Evolutionary conservation across 2,329 filamentous ascomycete genomes (phyloP), one percentile per base, ranked within the genome.

Genomic region (Purpureocillium takamizusanense): DNA sequence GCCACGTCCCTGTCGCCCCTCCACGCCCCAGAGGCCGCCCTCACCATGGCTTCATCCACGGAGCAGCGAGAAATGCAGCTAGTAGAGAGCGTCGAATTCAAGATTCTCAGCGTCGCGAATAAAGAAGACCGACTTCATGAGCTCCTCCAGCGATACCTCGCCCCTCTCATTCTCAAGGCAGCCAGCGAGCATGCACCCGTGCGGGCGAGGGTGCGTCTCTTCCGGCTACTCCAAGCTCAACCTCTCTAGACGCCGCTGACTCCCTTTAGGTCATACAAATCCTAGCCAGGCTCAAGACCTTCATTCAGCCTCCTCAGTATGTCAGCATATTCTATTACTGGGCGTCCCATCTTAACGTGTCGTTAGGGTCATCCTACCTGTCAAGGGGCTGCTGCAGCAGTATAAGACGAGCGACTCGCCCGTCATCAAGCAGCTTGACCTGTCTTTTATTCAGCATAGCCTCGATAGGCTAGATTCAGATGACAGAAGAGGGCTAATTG

Each of bases 401-500:
- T 95, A 94, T 70, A 94, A 94, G 59, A 53, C 85, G 16, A 78
- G 77, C 29, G 70, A 78, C 30, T 82, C 81, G 11, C 68, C 81
- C 1, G 70, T 95, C 29, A 78, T 98, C 46, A 82, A 86, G 46
- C 86, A 94, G 55, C 84, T 95, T 50, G 89, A 97, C 60, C 67
- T 97, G 31, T 72, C 84, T 14, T 95, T 94, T 55, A 83, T 95
- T 29, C 86, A 94, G 53, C 86, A 94, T 55, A 92, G 90, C 31
- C 52, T 77, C 21, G 59, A 65, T 31, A 67, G 72, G 3, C 56
- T 75, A 16, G 59, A 66, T 25, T 58, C 65, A 11, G 53, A 70
- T 38, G 83, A 90, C 31, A 76, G 86, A 48, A 72, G 82, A 28
- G 76, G 80, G 10, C 65, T 95, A 4, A 61, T 95, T n/a, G 80